Percentiles rank a stretch among this genome's conserved stretches.
Evolutionary conservation across 768 basidiomycete genomes (phyloP).

Genomic region (Naematelia aurantialba): DNA sequence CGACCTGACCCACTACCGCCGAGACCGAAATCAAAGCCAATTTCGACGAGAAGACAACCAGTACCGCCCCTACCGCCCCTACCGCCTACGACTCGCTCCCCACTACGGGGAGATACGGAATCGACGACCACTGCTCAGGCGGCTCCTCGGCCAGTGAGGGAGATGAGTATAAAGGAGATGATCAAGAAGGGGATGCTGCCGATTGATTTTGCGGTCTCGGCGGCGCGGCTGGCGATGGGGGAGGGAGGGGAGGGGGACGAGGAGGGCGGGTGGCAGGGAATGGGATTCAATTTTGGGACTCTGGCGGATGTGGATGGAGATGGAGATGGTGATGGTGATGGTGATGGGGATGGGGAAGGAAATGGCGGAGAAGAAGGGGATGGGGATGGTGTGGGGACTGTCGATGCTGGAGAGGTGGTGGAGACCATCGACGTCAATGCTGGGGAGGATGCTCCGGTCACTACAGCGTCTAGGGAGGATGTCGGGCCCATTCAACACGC

Average conservation of each 20-base stretch:
- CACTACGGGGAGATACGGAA: too few species aligned
- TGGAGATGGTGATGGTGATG: neutral
- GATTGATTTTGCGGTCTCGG: slow-evolving; percentile 10
- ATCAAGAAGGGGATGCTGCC: slow-evolving; percentile 8
- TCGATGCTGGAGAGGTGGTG: neutral
- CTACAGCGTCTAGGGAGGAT: too few species aligned
- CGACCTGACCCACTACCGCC: slow-evolving; percentile 8
- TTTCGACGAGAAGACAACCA: neutral
- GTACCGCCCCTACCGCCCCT: too few species aligned
- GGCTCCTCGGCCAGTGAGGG: too few species aligned
- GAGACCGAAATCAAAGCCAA: neutral
- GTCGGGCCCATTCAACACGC: too few species aligned
- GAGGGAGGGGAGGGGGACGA: slow-evolving; percentile 7
- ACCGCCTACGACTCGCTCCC: too few species aligned
- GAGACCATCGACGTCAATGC: too few species aligned
- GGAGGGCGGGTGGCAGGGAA: neutral
- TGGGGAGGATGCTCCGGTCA: too few species aligned
- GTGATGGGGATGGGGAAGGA: neutral
- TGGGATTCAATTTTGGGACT: neutral
- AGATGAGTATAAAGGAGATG: slow-evolving; percentile 4
- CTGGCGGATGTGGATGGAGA: neutral
- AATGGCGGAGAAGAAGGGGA: neutral
- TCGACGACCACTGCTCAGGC: too few species aligned
- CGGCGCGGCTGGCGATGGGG: slow-evolving; percentile 12
- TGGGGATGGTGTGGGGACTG: neutral